Conservation (phyloP, 305 asterid genomes). For the Rubia tinctorum region DNA sequence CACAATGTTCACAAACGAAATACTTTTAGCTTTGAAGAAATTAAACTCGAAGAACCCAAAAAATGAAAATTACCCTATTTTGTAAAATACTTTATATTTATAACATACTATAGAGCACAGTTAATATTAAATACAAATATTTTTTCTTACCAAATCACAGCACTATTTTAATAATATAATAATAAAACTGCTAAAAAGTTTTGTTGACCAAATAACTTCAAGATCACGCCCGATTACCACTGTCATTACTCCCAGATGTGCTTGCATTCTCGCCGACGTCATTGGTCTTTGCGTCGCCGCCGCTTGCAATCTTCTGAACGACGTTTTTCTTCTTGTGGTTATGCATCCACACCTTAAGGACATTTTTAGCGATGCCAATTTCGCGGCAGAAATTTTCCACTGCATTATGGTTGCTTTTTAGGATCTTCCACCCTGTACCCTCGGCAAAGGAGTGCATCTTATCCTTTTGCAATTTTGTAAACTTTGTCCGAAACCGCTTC, state of each 20-base stretch:
- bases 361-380: neutral
- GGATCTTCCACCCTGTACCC: slow-evolving; percentile 67
- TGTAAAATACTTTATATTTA: too few relatives aligned
- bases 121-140: too few relatives aligned
- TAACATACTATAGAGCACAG: too few relatives aligned
- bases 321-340: neutral
- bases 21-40: too few relatives aligned
- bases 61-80: too few relatives aligned
- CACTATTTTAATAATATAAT: neutral
- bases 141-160: too few relatives aligned
- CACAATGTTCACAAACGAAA: too few relatives aligned
- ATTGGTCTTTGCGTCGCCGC: neutral
- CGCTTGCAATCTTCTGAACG: neutral
- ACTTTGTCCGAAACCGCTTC: slow-evolving; percentile 58
- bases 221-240: neutral
- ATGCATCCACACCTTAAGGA: neutral
- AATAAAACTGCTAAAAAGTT: too few relatives aligned
- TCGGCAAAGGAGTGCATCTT: slow-evolving; percentile 59
- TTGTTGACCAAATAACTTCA: neutral
- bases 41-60: too few relatives aligned
- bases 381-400: slow-evolving; percentile 62
- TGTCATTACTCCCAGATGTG: neutral
- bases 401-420: slow-evolving; percentile 34
- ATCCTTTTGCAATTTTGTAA: slow-evolving; percentile 59
- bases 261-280: too few relatives aligned